These are phyloP conservation scores for Pseudonitzschia pungens DNA, from an alignment of 108 stramenopile genomes.

Conservation along the genomic window DNA sequence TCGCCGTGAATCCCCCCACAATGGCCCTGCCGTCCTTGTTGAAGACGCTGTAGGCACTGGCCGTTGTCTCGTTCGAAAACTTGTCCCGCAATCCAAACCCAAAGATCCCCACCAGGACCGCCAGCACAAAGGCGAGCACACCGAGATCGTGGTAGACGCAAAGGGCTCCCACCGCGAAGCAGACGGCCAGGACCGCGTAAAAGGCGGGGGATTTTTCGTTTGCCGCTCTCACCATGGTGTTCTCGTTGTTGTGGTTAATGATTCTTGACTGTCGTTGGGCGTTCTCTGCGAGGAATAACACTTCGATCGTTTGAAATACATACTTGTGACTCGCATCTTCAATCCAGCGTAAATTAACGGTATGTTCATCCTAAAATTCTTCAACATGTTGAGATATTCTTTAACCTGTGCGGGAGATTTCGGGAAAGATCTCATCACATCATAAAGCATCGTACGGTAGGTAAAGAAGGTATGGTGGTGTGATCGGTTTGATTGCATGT, in stretches of 20 bases:
- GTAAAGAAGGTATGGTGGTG: no score
- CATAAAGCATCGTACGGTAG: no score
- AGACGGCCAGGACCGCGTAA: constrained; percentile 12
- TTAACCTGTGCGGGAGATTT: no score
- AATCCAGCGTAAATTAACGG: no score
- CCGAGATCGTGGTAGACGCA: constrained; percentile 27
- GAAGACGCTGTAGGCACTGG: constrained; percentile 42
- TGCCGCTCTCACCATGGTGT: constrained; percentile 37
- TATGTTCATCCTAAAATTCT: no score
- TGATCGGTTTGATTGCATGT: no score
- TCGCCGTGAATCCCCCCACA: constrained; percentile 32
- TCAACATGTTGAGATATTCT: no score
- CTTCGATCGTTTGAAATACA: no score
- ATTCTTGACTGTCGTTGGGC: no score
- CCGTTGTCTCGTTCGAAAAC: constrained; percentile 35
- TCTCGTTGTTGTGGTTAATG: background rate
- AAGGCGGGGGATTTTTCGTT: constrained; percentile 24
- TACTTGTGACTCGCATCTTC: no score
- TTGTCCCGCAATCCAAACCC: constrained; percentile 37
- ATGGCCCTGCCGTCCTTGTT: constrained; percentile 33
- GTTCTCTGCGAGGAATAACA: no score
- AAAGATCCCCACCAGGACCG: constrained; percentile 27
- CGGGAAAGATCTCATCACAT: no score
- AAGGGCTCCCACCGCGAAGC: background rate
- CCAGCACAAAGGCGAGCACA: constrained; percentile 30